These are phyloP conservation scores for Fusarium subglutinans DNA, from an alignment of 2,329 filamentous ascomycete genomes.

Conservation along the genomic window DNA sequence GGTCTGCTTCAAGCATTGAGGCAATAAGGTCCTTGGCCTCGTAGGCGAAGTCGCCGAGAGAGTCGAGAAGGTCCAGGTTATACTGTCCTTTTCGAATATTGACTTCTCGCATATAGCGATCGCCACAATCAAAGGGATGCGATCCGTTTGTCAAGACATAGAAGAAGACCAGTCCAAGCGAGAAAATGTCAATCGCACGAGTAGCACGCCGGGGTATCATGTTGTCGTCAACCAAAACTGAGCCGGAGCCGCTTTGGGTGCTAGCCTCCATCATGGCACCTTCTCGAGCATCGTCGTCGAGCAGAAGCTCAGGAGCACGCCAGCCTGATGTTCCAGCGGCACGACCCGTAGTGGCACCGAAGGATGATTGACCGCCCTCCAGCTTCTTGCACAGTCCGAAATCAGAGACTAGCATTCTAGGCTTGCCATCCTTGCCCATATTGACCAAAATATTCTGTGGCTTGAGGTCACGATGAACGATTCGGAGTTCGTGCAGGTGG, in stretches of 20 bases:
- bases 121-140: slow-evolving; percentile 94
- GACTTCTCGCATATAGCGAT: slow-evolving; percentile 93
- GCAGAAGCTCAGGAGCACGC: slow-evolving; percentile 92
- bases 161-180: slow-evolving; percentile 96
- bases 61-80: slow-evolving; percentile 74
- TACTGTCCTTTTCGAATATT: slow-evolving; percentile 94
- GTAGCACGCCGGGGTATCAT: slow-evolving; percentile 81
- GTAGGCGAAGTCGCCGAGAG: slow-evolving; percentile 82
- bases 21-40: slow-evolving; percentile 89
- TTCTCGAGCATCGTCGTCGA: slow-evolving; percentile 76
- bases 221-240: slow-evolving; percentile 65
- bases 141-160: slow-evolving; percentile 94
- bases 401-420: slow-evolving; percentile 94
- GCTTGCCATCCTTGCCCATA: slow-evolving; percentile 73
- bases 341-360: slow-evolving; percentile 92
- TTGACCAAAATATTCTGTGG: slow-evolving; percentile 95
- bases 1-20: slow-evolving; percentile 74
- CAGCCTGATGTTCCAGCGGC: slow-evolving; percentile 94
- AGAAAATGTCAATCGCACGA: slow-evolving; percentile 96
- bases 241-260: slow-evolving; percentile 69
- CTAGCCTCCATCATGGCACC: slow-evolving; percentile 58
- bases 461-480: slow-evolving; percentile 97
- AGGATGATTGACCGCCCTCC: slow-evolving; percentile 92
- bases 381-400: slow-evolving; percentile 98
- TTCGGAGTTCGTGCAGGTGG: slow-evolving; percentile 89